Base-by-base conservation (phyloP, 1,284 basidiomycete genomes). In the Clitocybe nebularis region DNA sequence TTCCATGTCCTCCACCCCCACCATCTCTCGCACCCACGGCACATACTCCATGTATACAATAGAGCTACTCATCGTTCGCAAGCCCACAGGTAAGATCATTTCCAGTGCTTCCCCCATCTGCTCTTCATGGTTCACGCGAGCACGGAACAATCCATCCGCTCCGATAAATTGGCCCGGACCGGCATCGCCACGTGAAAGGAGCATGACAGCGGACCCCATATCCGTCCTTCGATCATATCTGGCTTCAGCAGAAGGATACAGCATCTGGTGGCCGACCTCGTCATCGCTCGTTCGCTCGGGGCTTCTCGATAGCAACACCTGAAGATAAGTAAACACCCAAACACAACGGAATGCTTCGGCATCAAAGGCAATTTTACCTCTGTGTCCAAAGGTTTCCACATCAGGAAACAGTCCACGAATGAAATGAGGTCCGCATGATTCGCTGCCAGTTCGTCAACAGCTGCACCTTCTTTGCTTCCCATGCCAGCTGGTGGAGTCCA, bases 21-120 rank as follows among this genome's bases (percentile, higher is more conserved):
- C 79, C 61, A 95, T 87, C 43, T 66, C 54, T 43, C 82, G 72
- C 30, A 93, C 65, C 61, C 74, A 77, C 19, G 92, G 84, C 48
- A 79, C 67, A 58, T 89, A 87, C 38, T 94, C 88, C 53, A 84
- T 60, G 52, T 77, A 68, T 37, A 81, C 62, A 48, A 69, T 66
- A 19, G 60, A 56, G 25, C 69, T 64, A 30, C 70, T 68, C 42
- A 74, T 50, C 33, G 40, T 39, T 51, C 57, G 46, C 17, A 52
- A 43, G 28, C 45, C 43, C 50, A 52, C 43, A 32, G 58, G 64
- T 41, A 69, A 50, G 28, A 67, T 43, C 46, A 58, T 58, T 48
- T 57, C 48, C 49, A 76, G 37, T 48, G 77, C 72, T 20, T 62
- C 62, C 41, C 66, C 63, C 45, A 72, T 61, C 58, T 64, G 48